Evolutionary conservation across 208 protist species (phyloP), one percentile per base, ranked within the genome.

Genomic region (Hexamita inflata): DNA sequence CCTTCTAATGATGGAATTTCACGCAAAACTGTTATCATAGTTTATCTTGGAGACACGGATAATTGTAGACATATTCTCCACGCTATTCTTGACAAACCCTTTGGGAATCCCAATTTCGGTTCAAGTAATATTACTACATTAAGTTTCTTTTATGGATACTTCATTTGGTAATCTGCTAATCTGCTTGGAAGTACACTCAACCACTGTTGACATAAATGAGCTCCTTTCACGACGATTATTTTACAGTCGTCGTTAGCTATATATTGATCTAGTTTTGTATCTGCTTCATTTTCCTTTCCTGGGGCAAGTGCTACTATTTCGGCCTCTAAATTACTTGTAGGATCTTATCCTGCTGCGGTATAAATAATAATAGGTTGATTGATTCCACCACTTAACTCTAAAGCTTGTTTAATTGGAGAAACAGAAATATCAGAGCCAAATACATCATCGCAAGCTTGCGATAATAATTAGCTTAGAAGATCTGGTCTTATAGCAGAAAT

Each of bases 171-270:
- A 15, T 15, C 19, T 38, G 30, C 26, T 34, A 30, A 66, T 15
- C 26, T n/a, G n/a, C 11, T 45, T 9, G 64, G 64, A 2, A 70
- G 64, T 32, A 24, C n/a, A 32, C 11, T 2, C 4, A 70, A 34
- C 64, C 64, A 70, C 2, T 49, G 4, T 9, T 4, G 34, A n/a
- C 38, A 70, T 9, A 70, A 38, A 38, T 70, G 64, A 32, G 64
- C 64, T 15, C 64, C 64, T n/a, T 40, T 49, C 4, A 70, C 9
- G n/a, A 70, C 35, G 38, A 70, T 49, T n/a, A n/a, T n/a, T n/a
- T n/a, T n/a, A n/a, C n/a, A n/a, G n/a, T n/a, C n/a, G n/a, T 28
- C 2, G 42, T 4, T 34, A 11, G 9, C 64, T 13, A 70, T 15
- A 49, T 28, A 15, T 35, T 7, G 9, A 11, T 40, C 29, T 24